These are phyloP conservation scores for Scytalidium lignicola DNA, from an alignment of 2,329 filamentous ascomycete species.

Conservation along the genomic window DNA sequence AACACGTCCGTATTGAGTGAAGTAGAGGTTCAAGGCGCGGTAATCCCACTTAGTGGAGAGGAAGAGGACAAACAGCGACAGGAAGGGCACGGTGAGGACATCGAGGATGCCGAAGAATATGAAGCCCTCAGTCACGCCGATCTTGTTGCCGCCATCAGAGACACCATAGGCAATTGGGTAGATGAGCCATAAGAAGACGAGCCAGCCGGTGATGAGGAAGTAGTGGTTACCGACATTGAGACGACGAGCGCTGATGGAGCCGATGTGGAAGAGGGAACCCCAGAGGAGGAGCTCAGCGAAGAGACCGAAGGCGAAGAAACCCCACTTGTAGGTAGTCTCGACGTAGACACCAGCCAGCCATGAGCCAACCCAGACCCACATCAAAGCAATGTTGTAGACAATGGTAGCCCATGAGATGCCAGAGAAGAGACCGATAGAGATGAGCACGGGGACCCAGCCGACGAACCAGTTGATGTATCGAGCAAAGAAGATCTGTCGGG, in stretches of 20 bases:
- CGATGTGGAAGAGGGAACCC: conserved; percentile 52
- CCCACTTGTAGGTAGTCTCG: conserved; percentile 59
- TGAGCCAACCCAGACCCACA: conserved; percentile 59
- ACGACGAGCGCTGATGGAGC: conserved; percentile 47
- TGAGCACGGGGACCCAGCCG: conserved; percentile 45
- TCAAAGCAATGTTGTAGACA: conserved; percentile 53
- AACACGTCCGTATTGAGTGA: conserved; percentile 24
- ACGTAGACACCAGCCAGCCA: conserved; percentile 61
- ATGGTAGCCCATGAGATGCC: conserved; percentile 61
- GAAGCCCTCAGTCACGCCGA: conserved; percentile 58
- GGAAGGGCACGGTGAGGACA: conserved; percentile 54
- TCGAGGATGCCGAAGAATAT: conserved; percentile 66
- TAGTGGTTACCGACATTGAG: conserved; percentile 52
- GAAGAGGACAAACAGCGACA: conserved; percentile 9
- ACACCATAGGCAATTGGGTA: conserved; percentile 63
- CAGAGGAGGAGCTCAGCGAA: conserved; percentile 53
- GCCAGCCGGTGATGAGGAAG: conserved; percentile 49
- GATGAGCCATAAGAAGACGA: conserved; percentile 55
- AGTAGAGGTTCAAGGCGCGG: conserved; percentile 18
- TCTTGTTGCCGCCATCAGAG: conserved; percentile 58
- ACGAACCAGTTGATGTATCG: conserved; percentile 60
- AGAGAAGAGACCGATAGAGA: conserved; percentile 56
- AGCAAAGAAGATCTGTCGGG: conserved; percentile 59
- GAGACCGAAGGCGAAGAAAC: conserved; percentile 55
- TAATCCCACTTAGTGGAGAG: conserved; percentile 16